A percentile compares a stretch with the other conserved stretches of the same genome.
phyloP scores from a whole-genome alignment of 2,329 filamentous ascomycete species.

The Sclerotinia nivalis region DNA sequence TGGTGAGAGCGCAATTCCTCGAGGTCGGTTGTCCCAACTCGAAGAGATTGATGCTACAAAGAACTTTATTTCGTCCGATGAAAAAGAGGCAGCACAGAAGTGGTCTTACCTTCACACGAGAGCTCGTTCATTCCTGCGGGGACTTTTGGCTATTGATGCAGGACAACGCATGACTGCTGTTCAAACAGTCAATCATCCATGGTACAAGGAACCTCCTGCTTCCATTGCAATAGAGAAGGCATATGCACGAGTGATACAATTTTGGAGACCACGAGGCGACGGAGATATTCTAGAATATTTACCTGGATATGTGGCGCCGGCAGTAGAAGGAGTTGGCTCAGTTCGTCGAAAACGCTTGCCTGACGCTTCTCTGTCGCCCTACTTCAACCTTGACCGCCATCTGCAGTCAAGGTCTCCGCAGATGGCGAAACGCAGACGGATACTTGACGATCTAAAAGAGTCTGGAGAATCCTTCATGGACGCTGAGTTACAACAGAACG shows the following conservation, averaged over 20 bases:
- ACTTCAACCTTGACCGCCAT: conserved; percentile 38
- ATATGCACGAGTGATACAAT: conserved; percentile 32
- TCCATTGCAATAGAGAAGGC: conserved; percentile 33
- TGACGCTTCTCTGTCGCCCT: conserved; percentile 35
- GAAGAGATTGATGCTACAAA: conserved; percentile 30
- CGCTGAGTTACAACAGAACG: neutral
- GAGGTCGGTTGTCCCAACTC: conserved; percentile 29
- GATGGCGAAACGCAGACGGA: conserved; percentile 27
- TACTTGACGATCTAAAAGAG: conserved; percentile 33
- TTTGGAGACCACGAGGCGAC: conserved; percentile 35
- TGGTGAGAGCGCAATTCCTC: conserved; percentile 31
- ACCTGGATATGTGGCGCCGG: conserved; percentile 17
- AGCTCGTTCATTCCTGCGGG: conserved; percentile 39
- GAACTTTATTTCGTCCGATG: conserved; percentile 27
- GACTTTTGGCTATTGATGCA: conserved; percentile 42
- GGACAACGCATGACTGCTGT: conserved; percentile 41
- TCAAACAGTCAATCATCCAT: conserved; percentile 43
- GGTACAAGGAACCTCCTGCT: conserved; percentile 41
- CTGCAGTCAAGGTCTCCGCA: conserved; percentile 27
- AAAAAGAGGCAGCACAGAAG: conserved; percentile 19
- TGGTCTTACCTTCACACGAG: conserved; percentile 29
- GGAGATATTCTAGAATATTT: conserved; percentile 35
- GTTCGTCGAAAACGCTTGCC: conserved; percentile 31
- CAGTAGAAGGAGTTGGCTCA: neutral
- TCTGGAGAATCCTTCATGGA: conserved; percentile 23